Evolutionary conservation across 176 grass and related monocot genomes (phyloP).

Genomic region (Bothriochloa decipiens): DNA sequence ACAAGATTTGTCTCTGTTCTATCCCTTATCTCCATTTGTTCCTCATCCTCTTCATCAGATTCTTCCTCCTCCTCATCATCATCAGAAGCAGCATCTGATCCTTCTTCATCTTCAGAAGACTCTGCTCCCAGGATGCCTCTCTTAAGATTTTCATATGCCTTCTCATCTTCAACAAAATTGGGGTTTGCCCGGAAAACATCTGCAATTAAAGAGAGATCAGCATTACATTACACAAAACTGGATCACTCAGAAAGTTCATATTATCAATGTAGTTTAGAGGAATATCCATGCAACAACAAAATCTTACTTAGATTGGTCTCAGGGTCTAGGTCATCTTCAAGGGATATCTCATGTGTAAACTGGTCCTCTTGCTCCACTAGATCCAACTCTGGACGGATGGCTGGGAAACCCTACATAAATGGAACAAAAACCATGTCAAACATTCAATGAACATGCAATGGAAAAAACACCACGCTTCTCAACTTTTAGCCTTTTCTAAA

Average conservation of each 20-base stretch:
- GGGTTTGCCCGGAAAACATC: conserved; percentile 90
- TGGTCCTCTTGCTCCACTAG: conserved; percentile 98
- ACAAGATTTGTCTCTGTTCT: conserved; percentile 91
- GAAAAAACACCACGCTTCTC: not conserved
- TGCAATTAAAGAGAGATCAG: conserved; percentile 51
- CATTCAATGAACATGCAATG: conserved; percentile 5
- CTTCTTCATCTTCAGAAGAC: conserved; percentile 81
- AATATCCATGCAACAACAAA: conserved; percentile 13
- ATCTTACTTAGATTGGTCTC: conserved; percentile 82
- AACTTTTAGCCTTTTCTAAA: not conserved
- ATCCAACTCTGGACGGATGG: conserved; percentile 87
- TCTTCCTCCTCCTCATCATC: conserved; percentile 69
- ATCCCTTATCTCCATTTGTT: conserved; percentile 92
- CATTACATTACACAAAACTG: not conserved
- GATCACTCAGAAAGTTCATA: conserved; percentile 10
- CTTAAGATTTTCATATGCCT: conserved; percentile 88
- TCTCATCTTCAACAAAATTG: conserved; percentile 88
- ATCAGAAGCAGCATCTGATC: conserved; percentile 67
- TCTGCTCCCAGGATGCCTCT: conserved; percentile 78
- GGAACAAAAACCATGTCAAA: conserved; percentile 21
- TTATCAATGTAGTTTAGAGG: conserved; percentile 15
- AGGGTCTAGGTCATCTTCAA: conserved; percentile 84
- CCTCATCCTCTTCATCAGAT: conserved; percentile 77
- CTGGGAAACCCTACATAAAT: conserved; percentile 81
- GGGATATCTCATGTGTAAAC: conserved; percentile 88